Conservation (phyloP, 257 asterid species). For the Capsicum baccatum region DNA sequence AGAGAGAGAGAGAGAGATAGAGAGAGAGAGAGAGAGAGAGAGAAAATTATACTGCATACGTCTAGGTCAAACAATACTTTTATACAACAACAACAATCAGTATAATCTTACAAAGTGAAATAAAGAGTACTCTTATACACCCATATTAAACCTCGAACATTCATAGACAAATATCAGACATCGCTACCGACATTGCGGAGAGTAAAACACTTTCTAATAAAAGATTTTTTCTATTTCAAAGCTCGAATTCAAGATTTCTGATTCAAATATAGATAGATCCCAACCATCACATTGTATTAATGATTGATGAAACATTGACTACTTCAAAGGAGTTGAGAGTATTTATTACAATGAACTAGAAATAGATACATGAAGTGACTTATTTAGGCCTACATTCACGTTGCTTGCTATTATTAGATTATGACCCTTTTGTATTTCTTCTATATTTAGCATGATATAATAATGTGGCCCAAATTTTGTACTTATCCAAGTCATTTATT, state of each 20-base stretch:
- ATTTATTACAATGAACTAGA: neutral
- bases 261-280: neutral
- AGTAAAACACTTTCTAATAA: neutral
- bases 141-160: no score
- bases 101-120: no score
- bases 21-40: no score
- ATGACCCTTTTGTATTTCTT: slow-evolving; percentile 23
- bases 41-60: no score
- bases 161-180: no score
- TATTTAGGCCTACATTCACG: slow-evolving; percentile 22
- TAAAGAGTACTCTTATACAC: no score
- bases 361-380: slow-evolving; percentile 24
- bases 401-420: slow-evolving; percentile 13
- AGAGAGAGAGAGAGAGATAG: no score
- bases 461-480: slow-evolving; percentile 16
- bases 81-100: no score
- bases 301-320: neutral
- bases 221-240: no score
- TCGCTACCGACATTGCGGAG: no score
- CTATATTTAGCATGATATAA: neutral
- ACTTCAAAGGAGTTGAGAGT: slow-evolving; percentile 15
- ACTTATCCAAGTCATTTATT: slow-evolving; percentile 11
- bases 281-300: neutral
- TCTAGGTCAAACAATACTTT: no score
- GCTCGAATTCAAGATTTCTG: neutral